Base-by-base conservation (phyloP, 2,329 filamentous ascomycete species). In the Apiospora kogelbergensis region DNA sequence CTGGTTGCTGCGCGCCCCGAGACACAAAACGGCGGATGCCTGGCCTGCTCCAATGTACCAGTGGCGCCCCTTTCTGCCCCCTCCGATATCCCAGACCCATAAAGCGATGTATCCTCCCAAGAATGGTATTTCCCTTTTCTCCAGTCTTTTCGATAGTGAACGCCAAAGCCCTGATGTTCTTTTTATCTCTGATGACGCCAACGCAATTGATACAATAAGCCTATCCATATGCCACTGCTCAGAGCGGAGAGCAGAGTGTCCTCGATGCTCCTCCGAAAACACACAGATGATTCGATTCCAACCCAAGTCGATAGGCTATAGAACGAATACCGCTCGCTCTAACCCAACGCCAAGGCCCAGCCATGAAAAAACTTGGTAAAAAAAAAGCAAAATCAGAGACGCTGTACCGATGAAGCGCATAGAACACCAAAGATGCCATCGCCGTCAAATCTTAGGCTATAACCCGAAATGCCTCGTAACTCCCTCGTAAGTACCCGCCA, bases 391-490 rank as follows among this genome's bases (percentile, higher is more conserved):
- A 63, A 67, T 66, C 60, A 41, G 63, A 65, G 22, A 74, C 72
- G 73, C 71, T 77, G 72, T 72, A 74, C 72, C 73, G 60, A 60
- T 63, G 53, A 72, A 72, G 68, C 65, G 69, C 70, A 69, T 74
- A 67, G 67, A 74, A 75, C 73, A 76, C 76, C 76, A 48, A 73
- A 72, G 72, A 78, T 77, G 76, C 75, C 74, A 71, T 70, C 71
- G 63, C 70, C 73, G 74, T 69, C 71, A 73, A 71, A 67, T 73
- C 73, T 76, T 72, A 70, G 72, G 71, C 68, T 72, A 65, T 74
- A 75, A 67, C 72, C 74, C 73, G 68, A 72, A 69, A 73, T 71
- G 71, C 76, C 72, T 74, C 74, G 74, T 74, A 72, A 78, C 75
- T 74, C 75, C 76, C 75, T 60, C 63, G 69, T 71, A 70, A 72